phyloP scores from a whole-genome alignment of 352 stramenopile species.

The Halophytophthora batemanensis region DNA sequence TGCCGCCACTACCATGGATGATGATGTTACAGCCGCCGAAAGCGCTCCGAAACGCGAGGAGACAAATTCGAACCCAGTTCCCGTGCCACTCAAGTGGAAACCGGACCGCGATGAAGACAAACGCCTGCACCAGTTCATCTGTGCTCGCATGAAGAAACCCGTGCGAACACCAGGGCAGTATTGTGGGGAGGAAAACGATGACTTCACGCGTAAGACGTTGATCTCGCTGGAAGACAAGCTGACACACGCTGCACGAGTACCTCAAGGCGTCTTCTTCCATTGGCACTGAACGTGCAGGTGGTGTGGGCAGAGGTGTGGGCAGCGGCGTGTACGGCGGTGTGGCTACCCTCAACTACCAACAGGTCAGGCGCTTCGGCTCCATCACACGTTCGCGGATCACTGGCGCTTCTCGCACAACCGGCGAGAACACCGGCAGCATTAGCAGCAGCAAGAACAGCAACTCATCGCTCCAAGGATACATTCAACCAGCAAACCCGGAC shows the following conservation, averaged over 20 bases:
- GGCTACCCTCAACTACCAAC: slow-evolving; percentile 52
- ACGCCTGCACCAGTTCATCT: slow-evolving; percentile 62
- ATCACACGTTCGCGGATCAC: slow-evolving; percentile 53
- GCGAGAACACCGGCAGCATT: slow-evolving; percentile 8
- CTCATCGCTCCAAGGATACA: too few species aligned
- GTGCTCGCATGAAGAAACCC: slow-evolving; percentile 40
- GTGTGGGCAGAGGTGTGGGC: too few species aligned
- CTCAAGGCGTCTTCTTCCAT: slow-evolving; percentile 29
- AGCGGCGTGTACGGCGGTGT: too few species aligned
- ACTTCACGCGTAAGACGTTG: slow-evolving; percentile 41
- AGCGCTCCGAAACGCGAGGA: not conserved
- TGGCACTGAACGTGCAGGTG: slow-evolving; percentile 7
- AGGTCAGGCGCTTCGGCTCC: slow-evolving; percentile 62
- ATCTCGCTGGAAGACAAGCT: slow-evolving; percentile 62
- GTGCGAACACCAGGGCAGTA: slow-evolving; percentile 26
- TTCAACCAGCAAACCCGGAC: too few species aligned
- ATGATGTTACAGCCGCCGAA: slow-evolving; percentile 6
- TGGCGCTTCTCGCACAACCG: slow-evolving; percentile 4
- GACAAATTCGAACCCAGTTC: not conserved
- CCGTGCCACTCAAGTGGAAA: slow-evolving; percentile 28
- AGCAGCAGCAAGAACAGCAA: not conserved
- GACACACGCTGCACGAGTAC: slow-evolving; percentile 60
- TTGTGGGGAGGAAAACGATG: slow-evolving; percentile 26
- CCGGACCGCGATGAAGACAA: slow-evolving; percentile 49
- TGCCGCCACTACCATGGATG: slow-evolving; percentile 1